These are phyloP conservation scores for Coix lacrymajobi DNA, from an alignment of 176 grass and related monocot species.

Conservation along the genomic window DNA sequence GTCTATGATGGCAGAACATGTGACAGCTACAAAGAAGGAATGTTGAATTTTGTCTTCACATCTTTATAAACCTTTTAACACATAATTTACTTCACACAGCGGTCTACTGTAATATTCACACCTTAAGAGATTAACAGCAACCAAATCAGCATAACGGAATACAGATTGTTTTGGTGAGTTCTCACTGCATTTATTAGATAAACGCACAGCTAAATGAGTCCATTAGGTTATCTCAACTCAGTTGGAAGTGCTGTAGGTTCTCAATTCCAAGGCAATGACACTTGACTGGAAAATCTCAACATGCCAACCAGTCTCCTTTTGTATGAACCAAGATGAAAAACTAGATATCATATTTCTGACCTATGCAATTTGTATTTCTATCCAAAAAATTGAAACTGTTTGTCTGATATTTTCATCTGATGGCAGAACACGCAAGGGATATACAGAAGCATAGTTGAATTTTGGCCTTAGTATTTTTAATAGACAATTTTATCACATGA, in stretches of 20 bases:
- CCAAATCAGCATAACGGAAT: neutral
- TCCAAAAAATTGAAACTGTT: neutral
- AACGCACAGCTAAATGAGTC: neutral
- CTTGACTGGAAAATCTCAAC: neutral
- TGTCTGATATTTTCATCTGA: neutral
- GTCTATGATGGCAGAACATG: neutral
- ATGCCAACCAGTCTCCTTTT: neutral
- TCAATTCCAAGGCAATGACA: neutral
- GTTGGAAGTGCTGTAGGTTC: neutral
- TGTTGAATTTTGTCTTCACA: neutral
- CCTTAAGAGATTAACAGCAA: neutral
- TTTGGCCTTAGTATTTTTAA: neutral
- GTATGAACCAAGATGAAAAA: slow-evolving; percentile 5
- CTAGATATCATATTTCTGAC: neutral
- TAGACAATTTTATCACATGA: neutral
- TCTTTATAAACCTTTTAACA: neutral
- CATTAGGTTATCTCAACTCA: neutral
- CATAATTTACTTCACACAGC: neutral
- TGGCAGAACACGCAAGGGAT: neutral
- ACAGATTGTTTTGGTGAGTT: neutral
- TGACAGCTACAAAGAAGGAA: neutral
- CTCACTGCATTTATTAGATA: neutral
- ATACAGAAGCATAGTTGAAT: neutral
- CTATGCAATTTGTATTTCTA: neutral
- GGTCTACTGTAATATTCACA: neutral